These are phyloP conservation scores for Nepenthes mirabilis DNA, from an alignment of 148 eudicot species.

Conservation along the genomic window DNA sequence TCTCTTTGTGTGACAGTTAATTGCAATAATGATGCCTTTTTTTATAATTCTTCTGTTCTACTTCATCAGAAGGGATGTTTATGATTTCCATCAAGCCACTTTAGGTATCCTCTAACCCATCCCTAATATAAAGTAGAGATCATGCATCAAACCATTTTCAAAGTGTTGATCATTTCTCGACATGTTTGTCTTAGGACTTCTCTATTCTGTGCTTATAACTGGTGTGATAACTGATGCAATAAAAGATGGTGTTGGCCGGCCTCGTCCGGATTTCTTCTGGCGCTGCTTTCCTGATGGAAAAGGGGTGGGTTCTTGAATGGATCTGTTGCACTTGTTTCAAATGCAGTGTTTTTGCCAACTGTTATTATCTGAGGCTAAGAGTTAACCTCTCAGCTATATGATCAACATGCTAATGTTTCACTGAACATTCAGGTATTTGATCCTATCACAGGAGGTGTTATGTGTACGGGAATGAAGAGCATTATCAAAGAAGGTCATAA, in stretches of 20 bases:
- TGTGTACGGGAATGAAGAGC: conserved; percentile 51
- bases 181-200: conserved; percentile 40
- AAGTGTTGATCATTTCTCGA: neutral
- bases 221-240: conserved; percentile 85
- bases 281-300: conserved; percentile 88
- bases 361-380: neutral
- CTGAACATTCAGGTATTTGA: conserved; percentile 16
- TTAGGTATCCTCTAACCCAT: conserved; percentile 36
- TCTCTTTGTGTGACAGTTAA: conserved; percentile 29
- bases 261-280: conserved; percentile 95
- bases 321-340: neutral
- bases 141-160: neutral
- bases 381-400: neutral
- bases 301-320: conserved; percentile 31
- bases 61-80: conserved; percentile 60
- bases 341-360: neutral
- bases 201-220: conserved; percentile 73
- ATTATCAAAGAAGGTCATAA: conserved; percentile 87
- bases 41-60: conserved; percentile 49
- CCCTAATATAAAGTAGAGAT: neutral
- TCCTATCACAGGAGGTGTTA: conserved; percentile 30
- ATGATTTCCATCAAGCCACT: conserved; percentile 79
- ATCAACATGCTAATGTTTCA: neutral
- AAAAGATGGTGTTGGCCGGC: conserved; percentile 86
- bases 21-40: conserved; percentile 73